phyloP scores from a whole-genome alignment of 306 rosid species.

The Vigna nakashimae region DNA sequence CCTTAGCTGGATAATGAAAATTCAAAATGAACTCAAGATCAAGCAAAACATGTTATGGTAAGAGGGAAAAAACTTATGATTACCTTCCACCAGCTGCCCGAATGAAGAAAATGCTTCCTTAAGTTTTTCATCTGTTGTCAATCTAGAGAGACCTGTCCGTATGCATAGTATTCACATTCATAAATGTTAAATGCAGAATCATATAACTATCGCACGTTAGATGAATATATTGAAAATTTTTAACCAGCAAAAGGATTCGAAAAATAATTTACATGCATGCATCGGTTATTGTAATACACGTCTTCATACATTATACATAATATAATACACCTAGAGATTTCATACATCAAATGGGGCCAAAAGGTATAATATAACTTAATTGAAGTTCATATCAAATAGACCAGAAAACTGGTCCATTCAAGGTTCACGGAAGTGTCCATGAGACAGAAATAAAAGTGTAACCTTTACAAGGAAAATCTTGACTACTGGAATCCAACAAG shows the following conservation, averaged over 20 bases:
- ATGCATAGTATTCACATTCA: slow-evolving; percentile 14
- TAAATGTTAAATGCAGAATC: slow-evolving; percentile 11
- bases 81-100: slow-evolving; percentile 77
- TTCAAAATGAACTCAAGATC: slow-evolving; percentile 39
- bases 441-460: too few relatives aligned
- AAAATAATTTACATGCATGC: not conserved
- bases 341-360: slow-evolving; percentile 21
- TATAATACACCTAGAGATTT: not conserved
- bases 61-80: not conserved
- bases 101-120: slow-evolving; percentile 79
- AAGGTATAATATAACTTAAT: not conserved
- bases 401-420: not conserved
- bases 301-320: not conserved
- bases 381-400: not conserved
- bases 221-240: not conserved
- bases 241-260: not conserved
- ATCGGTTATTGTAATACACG: not conserved
- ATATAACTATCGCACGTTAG: not conserved
- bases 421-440: too few relatives aligned
- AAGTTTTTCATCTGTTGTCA: slow-evolving; percentile 82
- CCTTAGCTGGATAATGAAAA: slow-evolving; percentile 65
- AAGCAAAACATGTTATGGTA: slow-evolving; percentile 24
- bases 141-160: slow-evolving; percentile 80
- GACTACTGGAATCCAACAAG: too few relatives aligned
- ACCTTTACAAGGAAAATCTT: too few relatives aligned